Conservation (phyloP, 495 filamentous ascomycete genomes). For the Tuber brumale region DNA sequence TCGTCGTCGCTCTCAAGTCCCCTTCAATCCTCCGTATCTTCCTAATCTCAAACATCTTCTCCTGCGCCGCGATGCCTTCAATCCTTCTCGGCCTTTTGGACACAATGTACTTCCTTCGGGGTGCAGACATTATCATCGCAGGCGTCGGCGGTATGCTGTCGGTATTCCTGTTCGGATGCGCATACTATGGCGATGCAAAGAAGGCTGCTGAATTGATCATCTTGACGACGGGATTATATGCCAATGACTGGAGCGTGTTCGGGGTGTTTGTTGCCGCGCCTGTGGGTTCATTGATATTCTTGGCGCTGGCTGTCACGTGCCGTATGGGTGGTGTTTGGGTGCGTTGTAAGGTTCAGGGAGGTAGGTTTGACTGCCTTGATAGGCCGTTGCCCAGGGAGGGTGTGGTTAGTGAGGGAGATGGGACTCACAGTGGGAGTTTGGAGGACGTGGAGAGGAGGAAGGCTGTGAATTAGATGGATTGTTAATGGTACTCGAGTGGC, state of each 20-base stretch:
- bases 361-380: conserved; percentile 59
- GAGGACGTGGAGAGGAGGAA: background rate
- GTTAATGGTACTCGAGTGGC: background rate
- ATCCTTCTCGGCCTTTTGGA: conserved; percentile 58
- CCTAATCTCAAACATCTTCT: conserved; percentile 67
- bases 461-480: background rate
- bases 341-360: conserved; percentile 49
- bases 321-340: conserved; percentile 52
- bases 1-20: conserved; percentile 62
- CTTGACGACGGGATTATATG: conserved; percentile 63
- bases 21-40: conserved; percentile 69
- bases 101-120: conserved; percentile 59
- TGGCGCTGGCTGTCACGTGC: conserved; percentile 52
- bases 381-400: conserved; percentile 3
- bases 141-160: conserved; percentile 65
- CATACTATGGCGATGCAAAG: conserved; percentile 61
- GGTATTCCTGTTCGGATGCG: conserved; percentile 67
- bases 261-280: conserved; percentile 65
- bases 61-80: conserved; percentile 61
- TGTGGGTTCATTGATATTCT: conserved; percentile 64
- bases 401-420: background rate
- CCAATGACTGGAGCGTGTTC: conserved; percentile 65
- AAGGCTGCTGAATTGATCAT: conserved; percentile 60
- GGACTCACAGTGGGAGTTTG: background rate
- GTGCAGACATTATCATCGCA: conserved; percentile 66